Conservation (phyloP, 169 alveolate genomes). For the Pseudocohnilembus persalinus region DNA sequence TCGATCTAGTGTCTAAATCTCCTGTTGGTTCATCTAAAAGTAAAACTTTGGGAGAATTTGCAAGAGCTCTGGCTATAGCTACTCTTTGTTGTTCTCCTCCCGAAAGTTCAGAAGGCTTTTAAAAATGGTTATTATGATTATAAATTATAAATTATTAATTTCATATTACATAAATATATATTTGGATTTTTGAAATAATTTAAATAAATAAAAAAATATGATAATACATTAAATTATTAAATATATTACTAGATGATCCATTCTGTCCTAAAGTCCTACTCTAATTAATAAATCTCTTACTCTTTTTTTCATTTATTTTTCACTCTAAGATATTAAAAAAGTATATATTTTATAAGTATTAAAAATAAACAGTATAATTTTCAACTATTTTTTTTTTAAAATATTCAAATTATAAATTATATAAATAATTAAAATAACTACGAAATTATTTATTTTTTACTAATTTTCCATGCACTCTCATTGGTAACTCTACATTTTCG, state of each 20-base stretch:
- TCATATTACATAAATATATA: not conserved
- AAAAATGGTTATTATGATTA: too few relatives aligned
- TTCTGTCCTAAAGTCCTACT: conserved; percentile 86
- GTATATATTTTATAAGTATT: too few relatives aligned
- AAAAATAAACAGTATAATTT: too few relatives aligned
- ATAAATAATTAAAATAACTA: not conserved
- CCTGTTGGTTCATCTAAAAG: conserved; percentile 90
- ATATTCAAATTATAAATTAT: not conserved
- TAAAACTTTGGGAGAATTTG: conserved; percentile 83
- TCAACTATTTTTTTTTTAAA: not conserved
- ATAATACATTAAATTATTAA: too few relatives aligned
- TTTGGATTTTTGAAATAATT: too few relatives aligned
- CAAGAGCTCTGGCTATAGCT: conserved; percentile 87
- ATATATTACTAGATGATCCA: conserved; percentile 74
- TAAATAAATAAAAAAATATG: too few relatives aligned
- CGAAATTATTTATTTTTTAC: conserved; percentile 20
- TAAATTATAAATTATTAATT: not conserved
- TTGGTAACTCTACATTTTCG: conserved; percentile 84
- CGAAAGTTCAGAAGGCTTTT: conserved; percentile 83
- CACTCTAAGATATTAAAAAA: conserved; percentile 24
- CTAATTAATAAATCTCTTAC: conserved; percentile 69
- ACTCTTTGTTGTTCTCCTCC: conserved; percentile 91
- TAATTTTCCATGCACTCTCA: conserved; percentile 62
- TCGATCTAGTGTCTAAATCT: conserved; percentile 84
- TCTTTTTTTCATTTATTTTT: conserved; percentile 76